Evolutionary conservation across 2,329 filamentous ascomycete genomes (phyloP).

Genomic region (Pyricularia grisea): DNA sequence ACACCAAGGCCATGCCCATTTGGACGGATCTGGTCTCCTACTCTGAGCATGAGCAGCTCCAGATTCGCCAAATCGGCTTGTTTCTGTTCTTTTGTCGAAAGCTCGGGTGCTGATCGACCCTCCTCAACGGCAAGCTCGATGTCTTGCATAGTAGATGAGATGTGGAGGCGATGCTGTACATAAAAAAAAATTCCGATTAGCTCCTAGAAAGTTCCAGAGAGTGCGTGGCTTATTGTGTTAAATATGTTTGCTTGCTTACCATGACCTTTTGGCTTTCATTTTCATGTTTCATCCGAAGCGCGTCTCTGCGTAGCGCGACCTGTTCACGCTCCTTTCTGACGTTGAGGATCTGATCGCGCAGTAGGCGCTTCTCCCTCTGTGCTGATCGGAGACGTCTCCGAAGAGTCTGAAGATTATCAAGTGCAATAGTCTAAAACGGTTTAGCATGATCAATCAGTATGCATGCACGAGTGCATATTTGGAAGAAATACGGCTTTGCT

Average conservation of each 20-base stretch:
- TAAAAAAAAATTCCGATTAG: not conserved
- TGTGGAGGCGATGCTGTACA: constrained; percentile 34
- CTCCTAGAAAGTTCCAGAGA: not conserved
- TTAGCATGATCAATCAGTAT: not conserved
- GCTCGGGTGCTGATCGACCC: constrained; percentile 33
- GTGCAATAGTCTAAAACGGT: constrained; percentile 39
- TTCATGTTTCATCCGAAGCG: constrained; percentile 50
- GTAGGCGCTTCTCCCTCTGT: constrained; percentile 44
- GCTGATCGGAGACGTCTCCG: constrained; percentile 47
- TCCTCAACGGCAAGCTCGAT: constrained; percentile 44
- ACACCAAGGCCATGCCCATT: constrained; percentile 32
- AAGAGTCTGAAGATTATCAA: constrained; percentile 49
- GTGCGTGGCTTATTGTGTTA: not conserved
- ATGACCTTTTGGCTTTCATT: constrained; percentile 39
- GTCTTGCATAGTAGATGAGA: constrained; percentile 52
- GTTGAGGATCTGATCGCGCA: constrained; percentile 51
- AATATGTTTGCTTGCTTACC: constrained; percentile 21
- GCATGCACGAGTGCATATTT: not conserved
- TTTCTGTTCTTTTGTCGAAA: constrained; percentile 35
- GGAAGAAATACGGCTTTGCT: constrained; percentile 16
- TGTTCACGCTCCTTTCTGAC: constrained; percentile 52
- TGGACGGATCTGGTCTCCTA: constrained; percentile 44
- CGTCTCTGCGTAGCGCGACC: constrained; percentile 53
- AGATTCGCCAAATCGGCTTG: constrained; percentile 44
- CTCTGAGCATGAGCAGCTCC: constrained; percentile 44